A percentile compares a stretch with the other conserved stretches of the same genome.
phyloP scores from a whole-genome alignment of 169 alveolate species.

The Cryptosporidium meleagridis region DNA sequence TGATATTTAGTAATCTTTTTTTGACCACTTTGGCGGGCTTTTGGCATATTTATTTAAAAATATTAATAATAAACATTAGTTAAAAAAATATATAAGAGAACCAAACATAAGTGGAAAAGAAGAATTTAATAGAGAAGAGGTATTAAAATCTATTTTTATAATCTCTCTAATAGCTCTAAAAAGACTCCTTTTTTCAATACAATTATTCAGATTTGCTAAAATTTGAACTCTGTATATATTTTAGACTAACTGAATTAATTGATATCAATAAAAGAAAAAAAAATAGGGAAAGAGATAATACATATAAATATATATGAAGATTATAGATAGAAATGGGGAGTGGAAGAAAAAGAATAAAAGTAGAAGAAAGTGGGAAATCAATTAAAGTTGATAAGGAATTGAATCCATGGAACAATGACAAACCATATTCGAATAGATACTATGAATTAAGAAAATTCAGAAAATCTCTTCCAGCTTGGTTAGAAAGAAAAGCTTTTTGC shows the following conservation, averaged over 20 bases:
- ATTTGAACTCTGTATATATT: not conserved
- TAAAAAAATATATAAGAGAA: not conserved
- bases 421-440: conserved; percentile 80
- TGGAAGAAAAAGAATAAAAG: conserved; percentile 13
- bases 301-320: too few relatives aligned
- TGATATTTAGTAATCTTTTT: not conserved
- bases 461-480: conserved; percentile 90
- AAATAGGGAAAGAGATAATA: not conserved
- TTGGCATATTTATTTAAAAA: too few relatives aligned
- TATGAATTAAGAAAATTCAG: conserved; percentile 83
- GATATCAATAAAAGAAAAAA: too few relatives aligned
- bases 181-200: too few relatives aligned
- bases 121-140: not conserved
- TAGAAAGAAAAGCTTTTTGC: conserved; percentile 85
- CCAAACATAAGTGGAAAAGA: not conserved
- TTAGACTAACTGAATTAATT: not conserved
- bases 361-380: not conserved
- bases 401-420: conserved; percentile 48
- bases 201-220: not conserved
- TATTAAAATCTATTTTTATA: too few relatives aligned
- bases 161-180: too few relatives aligned
- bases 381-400: not conserved
- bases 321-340: not conserved
- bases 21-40: not conserved
- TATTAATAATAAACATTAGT: not conserved